Evolutionary conservation across 2,329 filamentous ascomycete genomes (phyloP).

Genomic region (Raffaelea arxii): DNA sequence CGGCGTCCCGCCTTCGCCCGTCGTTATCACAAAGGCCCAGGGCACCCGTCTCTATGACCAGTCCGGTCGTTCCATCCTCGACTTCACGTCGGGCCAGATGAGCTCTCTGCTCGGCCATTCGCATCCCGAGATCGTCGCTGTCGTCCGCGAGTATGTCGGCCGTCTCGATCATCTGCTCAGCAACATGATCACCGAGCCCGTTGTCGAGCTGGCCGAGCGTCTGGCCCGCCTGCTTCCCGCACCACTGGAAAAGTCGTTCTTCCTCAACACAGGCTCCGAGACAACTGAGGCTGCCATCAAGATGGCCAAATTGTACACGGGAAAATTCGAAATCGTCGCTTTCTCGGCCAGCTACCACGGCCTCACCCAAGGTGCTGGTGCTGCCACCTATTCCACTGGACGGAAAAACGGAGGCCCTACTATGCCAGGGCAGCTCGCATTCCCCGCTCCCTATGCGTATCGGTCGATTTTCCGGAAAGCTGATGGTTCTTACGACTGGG

Average conservation of each 20-base stretch:
- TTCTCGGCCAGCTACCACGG: conserved; percentile 52
- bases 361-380: conserved; percentile 41
- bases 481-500: conserved; percentile 56
- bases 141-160: conserved; percentile 33
- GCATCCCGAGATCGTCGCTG: conserved; percentile 46
- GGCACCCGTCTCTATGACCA: conserved; percentile 36
- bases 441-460: conserved; percentile 52
- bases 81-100: conserved; percentile 53
- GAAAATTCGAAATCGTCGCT: conserved; percentile 54
- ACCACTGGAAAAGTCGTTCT: conserved; percentile 42
- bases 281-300: conserved; percentile 21
- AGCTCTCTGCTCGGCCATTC: conserved; percentile 46
- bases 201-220: conserved; percentile 40
- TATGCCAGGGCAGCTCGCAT: conserved; percentile 46
- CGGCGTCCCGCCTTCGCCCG: conserved; percentile 24
- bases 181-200: conserved; percentile 46
- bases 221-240: conserved; percentile 35
- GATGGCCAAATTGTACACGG: conserved; percentile 52
- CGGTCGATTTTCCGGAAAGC: conserved; percentile 49
- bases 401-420: conserved; percentile 32
- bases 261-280: conserved; percentile 28
- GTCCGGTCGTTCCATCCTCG: conserved; percentile 35
- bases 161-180: conserved; percentile 48
- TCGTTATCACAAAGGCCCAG: conserved; percentile 31
- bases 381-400: conserved; percentile 44